Base-by-base conservation (phyloP, 2,329 filamentous ascomycete genomes). In the Hymenoscyphus repandus region DNA sequence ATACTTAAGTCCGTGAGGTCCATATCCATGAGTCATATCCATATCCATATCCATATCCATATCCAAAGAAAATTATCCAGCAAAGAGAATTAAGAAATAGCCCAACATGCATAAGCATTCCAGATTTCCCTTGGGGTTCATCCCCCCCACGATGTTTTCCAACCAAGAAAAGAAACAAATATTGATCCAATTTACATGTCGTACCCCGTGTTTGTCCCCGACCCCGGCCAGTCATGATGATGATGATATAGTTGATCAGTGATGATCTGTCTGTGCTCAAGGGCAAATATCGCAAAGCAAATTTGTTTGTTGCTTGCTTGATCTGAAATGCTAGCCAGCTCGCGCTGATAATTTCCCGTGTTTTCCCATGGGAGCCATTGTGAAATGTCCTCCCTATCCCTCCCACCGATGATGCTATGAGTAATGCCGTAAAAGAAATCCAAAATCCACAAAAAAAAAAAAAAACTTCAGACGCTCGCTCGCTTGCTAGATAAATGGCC, bases 401-500 rank as follows among this genome's bases (percentile, higher is more conserved):
- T 44, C 42, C 44, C 27, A 38, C 49, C 47, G 40, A 40, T 51
- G 39, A 51, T 50, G 53, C 49, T 54, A 55, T 53, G 45, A 51
- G 45, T 54, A 54, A 50, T 50, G 45, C 47, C 48, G 47, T 52
- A 42, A 48, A 53, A 50, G 46, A 44, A 50, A 51, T 48, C 55
- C 66, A 66, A 65, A 66, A 5, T 37, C 34, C 13, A 40, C 62
- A 52, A 54, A 62, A 64, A 62, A 64, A 58, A 61, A 61, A 58
- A 62, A 64, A 68, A 65, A 59, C n/a, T n/a, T 66, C 65, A 68
- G 64, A 51, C 57, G 53, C 55, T 53, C 55, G 59, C 59, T 60
- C 46, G 61, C 61, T 62, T 44, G 58, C 56, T 63, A 50, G 58
- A 27, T 27, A 27, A 27, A 56, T 60, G 36, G 57, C 50, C 60